phyloP scores from a whole-genome alignment of 345 rosid species.

The Gossypium longicalyx region DNA sequence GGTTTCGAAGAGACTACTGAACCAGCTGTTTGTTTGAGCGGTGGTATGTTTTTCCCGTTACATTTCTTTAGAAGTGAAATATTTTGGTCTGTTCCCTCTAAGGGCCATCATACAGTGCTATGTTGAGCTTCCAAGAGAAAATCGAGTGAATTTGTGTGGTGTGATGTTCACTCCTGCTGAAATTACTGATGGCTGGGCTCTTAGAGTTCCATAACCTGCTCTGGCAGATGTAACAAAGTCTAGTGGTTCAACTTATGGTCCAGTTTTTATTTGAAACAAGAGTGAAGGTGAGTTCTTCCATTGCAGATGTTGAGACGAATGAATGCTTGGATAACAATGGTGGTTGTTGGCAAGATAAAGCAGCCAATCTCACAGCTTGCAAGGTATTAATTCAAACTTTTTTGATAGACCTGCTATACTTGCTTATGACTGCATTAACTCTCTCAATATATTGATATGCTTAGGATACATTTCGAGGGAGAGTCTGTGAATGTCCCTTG shows the following conservation, averaged over 20 bases:
- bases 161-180: neutral
- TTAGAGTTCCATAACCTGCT: neutral
- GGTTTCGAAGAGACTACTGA: slow-evolving; percentile 98
- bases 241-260: neutral
- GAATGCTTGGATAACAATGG: slow-evolving; percentile 93
- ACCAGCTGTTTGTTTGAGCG: slow-evolving; percentile 84
- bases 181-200: neutral
- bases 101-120: neutral
- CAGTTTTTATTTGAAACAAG: neutral
- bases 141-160: neutral
- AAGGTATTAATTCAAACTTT: slow-evolving; percentile 45
- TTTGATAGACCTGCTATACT: neutral
- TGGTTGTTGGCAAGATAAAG: slow-evolving; percentile 89
- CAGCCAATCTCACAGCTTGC: slow-evolving; percentile 87
- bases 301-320: slow-evolving; percentile 88
- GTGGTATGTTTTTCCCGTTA: slow-evolving; percentile 46
- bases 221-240: slow-evolving; percentile 8
- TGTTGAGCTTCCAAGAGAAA: neutral
- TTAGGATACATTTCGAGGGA: slow-evolving; percentile 98
- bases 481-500: slow-evolving; percentile 84
- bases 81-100: neutral
- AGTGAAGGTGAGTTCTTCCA: slow-evolving; percentile 10
- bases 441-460: neutral
- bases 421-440: neutral
- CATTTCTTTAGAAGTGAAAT: neutral